Percentiles rank a stretch among this genome's conserved stretches.
phyloP scores from a whole-genome alignment of 78 protist species.

The Tieghemostelium lacteum region DNA sequence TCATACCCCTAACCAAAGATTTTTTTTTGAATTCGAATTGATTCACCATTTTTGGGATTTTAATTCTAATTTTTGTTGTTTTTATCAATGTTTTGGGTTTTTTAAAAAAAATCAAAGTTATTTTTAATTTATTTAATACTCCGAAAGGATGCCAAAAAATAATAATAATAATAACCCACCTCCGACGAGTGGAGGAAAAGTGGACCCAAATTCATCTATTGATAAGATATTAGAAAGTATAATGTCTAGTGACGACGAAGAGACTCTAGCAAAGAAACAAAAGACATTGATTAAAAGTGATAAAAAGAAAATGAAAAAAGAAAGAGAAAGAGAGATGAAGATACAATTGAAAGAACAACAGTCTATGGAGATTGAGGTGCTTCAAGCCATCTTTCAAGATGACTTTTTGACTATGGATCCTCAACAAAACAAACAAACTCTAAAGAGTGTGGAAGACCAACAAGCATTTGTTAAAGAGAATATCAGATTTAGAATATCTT shows the following conservation, averaged over 20 bases:
- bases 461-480: background rate
- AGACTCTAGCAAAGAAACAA: background rate
- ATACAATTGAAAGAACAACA: slow-evolving; percentile 42
- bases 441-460: background rate
- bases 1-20: too few relatives aligned
- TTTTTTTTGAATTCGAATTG: too few relatives aligned
- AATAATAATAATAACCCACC: background rate
- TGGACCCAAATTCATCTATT: background rate
- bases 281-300: slow-evolving; percentile 14
- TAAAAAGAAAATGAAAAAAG: slow-evolving; percentile 36
- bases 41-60: too few relatives aligned
- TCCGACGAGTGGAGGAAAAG: background rate
- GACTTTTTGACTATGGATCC: slow-evolving; percentile 53
- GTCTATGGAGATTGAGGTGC: slow-evolving; percentile 37
- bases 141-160: too few relatives aligned
- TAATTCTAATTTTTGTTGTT: too few relatives aligned
- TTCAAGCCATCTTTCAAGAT: slow-evolving; percentile 54
- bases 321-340: slow-evolving; percentile 24
- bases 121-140: too few relatives aligned
- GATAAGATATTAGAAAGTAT: background rate
- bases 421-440: background rate
- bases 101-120: too few relatives aligned
- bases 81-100: too few relatives aligned
- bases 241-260: slow-evolving; percentile 27
- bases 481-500: slow-evolving; percentile 4